phyloP scores from a whole-genome alignment of 352 stramenopile genomes.

The Thraustochytrium striatum region DNA sequence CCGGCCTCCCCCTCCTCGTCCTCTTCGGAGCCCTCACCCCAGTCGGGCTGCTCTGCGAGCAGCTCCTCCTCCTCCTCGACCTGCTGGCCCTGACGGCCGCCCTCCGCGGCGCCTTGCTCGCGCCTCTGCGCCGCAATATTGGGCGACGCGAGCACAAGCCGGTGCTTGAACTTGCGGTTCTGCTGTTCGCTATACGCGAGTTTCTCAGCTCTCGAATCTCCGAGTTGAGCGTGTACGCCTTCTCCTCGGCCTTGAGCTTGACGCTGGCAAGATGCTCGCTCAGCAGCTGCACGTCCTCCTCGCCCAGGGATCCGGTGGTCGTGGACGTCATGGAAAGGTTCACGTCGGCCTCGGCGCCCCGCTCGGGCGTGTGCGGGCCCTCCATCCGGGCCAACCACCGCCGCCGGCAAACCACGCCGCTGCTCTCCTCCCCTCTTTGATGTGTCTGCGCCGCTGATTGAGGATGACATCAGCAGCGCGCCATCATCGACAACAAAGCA shows the following conservation, averaged over 20 bases:
- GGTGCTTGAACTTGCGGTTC: constrained; percentile 5
- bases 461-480: too few relatives aligned
- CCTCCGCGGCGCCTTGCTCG: background rate
- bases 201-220: background rate
- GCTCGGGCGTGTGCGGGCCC: too few relatives aligned
- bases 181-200: constrained; percentile 3
- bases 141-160: constrained; percentile 14
- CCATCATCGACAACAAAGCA: background rate
- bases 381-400: too few relatives aligned
- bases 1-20: background rate
- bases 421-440: background rate
- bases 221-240: constrained; percentile 34
- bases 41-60: background rate
- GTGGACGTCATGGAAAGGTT: background rate
- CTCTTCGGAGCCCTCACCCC: background rate
- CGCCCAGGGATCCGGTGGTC: background rate
- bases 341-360: too few relatives aligned
- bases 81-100: too few relatives aligned
- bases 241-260: constrained; percentile 37
- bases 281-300: constrained; percentile 19
- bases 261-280: constrained; percentile 32
- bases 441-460: too few relatives aligned
- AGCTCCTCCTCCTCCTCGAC: constrained; percentile 28
- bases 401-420: too few relatives aligned
- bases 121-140: background rate